Evolutionary conservation across 208 protist genomes (phyloP).

Genomic region (Polymyxa betae): DNA sequence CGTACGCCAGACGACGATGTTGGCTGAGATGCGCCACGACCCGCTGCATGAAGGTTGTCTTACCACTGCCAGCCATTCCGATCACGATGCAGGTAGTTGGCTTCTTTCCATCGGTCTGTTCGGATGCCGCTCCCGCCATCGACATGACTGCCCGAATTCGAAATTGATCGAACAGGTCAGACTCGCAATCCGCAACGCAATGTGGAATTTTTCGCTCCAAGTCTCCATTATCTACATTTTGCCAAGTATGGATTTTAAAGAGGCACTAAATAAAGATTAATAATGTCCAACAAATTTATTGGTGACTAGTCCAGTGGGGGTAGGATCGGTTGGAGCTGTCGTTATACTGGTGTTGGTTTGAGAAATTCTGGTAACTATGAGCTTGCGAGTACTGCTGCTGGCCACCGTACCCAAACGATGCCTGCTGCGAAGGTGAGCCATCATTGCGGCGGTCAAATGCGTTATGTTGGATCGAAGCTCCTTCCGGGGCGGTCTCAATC

Average conservation of each 20-base stretch:
- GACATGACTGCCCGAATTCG: too few relatives aligned
- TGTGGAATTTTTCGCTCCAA: too few relatives aligned
- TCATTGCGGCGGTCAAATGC: not conserved
- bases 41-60: slow-evolving; percentile 96
- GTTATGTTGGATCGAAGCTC: not conserved
- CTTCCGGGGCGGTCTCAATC: not conserved
- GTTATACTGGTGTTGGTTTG: not conserved
- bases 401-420: not conserved
- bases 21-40: slow-evolving; percentile 86
- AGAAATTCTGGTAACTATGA: not conserved
- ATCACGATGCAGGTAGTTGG: slow-evolving; percentile 92
- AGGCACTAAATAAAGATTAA: too few relatives aligned
- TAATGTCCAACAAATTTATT: too few relatives aligned
- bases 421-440: not conserved
- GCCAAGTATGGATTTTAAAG: too few relatives aligned
- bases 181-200: too few relatives aligned
- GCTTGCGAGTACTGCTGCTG: not conserved
- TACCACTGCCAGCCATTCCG: slow-evolving; percentile 98
- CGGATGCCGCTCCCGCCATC: not conserved
- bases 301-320: not conserved
- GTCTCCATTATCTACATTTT: too few relatives aligned
- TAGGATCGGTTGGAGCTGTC: not conserved
- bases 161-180: too few relatives aligned
- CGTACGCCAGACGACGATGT: slow-evolving; percentile 83
- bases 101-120: slow-evolving; percentile 61